Evolutionary conservation across 257 asterid species (phyloP), one percentile per base, ranked within the genome.

Genomic region (Solanum ossicruentum): DNA sequence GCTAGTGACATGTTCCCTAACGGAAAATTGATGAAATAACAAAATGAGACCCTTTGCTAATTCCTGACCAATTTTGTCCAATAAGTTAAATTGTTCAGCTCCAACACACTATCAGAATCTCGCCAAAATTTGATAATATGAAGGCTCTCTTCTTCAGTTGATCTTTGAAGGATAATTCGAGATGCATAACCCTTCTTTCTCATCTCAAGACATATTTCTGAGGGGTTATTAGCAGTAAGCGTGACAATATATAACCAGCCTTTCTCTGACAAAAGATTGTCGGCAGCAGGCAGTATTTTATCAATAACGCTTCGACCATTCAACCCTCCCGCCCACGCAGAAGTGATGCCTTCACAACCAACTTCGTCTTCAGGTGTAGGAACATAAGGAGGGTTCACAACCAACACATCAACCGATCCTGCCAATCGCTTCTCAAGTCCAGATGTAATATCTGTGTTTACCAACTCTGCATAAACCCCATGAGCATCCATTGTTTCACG

Each of bases 351-450:
- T 5, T 61, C 54, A 70, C 92, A 78, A 15, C 99, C 99, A 69
- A 96, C 99, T 90, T 97, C 98, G 5, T 94, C 96, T 82, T 95
- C 98, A 4, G 99, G 98, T 2, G 98, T 95, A 8, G 99, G 99
- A 85, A 97, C 98, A 77, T 97, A 97, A 75, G 99, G 99, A 9
- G 98, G 98, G 87, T 97, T 97, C 85, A 97, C 99, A 77, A 95
- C 97, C 87, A 95, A 90, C 80, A 95, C 93, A 82, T 97, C 99
- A 83, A 97, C 97, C 2, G 88, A 90, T 81, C 93, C 89, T 9
- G 87, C 87, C 85, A 97, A 85, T 26, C 95, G 92, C 52, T 56
- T 88, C 84, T 92, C 98, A 23, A 94, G 84, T 12, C 98, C 98
- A 1, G 87, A 89, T 8, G 96, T 98, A 60, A 96, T 89, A 85